Conservation (phyloP, 257 asterid genomes). For the Nicotiana attenuata region DNA sequence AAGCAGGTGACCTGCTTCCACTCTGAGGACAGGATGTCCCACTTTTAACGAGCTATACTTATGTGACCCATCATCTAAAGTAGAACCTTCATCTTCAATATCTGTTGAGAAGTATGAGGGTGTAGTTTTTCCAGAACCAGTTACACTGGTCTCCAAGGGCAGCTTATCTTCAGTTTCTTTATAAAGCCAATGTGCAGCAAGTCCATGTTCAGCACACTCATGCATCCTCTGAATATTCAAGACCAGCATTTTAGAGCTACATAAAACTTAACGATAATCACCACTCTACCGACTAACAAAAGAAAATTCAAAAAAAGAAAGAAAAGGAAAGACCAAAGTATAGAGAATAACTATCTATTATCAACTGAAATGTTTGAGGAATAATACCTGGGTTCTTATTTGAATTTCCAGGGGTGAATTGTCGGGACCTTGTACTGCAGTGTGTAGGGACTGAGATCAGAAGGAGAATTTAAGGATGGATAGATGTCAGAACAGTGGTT, state of each 20-base stretch:
- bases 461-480: conserved; percentile 22
- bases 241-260: conserved; percentile 1
- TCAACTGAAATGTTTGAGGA: neutral
- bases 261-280: conserved; percentile 7
- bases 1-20: conserved; percentile 89
- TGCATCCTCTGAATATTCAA: conserved; percentile 69
- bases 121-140: conserved; percentile 37
- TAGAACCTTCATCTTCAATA: conserved; percentile 50
- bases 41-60: conserved; percentile 68
- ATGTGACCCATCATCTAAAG: conserved; percentile 34
- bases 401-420: conserved; percentile 86
- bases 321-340: neutral
- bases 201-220: conserved; percentile 95
- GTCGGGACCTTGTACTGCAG: conserved; percentile 97
- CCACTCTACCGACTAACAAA: neutral
- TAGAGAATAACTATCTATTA: neutral
- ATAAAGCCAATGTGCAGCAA: conserved; percentile 98
- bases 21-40: conserved; percentile 97
- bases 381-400: conserved; percentile 82
- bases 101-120: conserved; percentile 47
- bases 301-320: neutral
- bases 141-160: conserved; percentile 41
- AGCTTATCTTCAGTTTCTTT: conserved; percentile 69
- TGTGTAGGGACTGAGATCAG: conserved; percentile 74
- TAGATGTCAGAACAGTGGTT: conserved; percentile 22